Base-by-base conservation (phyloP, 164 flowering plant genomes). In the Tetracentron sinense region DNA sequence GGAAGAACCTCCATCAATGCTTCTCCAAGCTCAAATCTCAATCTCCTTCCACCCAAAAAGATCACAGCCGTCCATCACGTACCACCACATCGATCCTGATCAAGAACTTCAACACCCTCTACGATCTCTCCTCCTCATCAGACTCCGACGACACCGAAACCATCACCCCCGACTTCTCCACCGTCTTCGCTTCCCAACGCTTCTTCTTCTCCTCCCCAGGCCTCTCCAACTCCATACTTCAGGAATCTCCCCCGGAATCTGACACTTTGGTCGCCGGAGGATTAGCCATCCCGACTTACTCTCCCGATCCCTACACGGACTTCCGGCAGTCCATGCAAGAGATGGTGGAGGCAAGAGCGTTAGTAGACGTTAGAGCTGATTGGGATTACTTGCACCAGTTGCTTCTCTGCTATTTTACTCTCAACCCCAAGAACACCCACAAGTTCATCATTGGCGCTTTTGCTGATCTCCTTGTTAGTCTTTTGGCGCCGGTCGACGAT, bases 291-390 rank as follows among this genome's bases (percentile, higher is more conserved):
- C 75, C 71, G 6, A 86, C 82, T 27, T 78, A 74, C 71, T 67
- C 79, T 2, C 67, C 69, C 27, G 86, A 87, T 67, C 93, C 93
- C 1, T 87, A 76, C 72, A 28, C 51, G 56, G 98, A 90, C 64
- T 90, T 93, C 79, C 72, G 92, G 58, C 75, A 78, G 29, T 93
- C 98, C 20, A 93, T 93, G 98, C 85, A 90, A 67, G 98, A 93
- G 74, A 93, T 93, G 96, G 90, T 88, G 74, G 94, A 83, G 48
- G 85, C 94, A 21, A 75, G 83, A 56, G 81, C 61, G 17, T 5
- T 72, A 42, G 23, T 15, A 14, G 83, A 77, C 50, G 78, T 70
- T 21, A 65, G 54, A 30, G 70, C 76, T 31, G 72, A 74, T 22
- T 83, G 88, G 87, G 84, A 82, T 0, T 69, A 69, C 54, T 67